Base-by-base conservation (phyloP, 2,329 filamentous ascomycete species). In the Monilinia fructicola region DNA sequence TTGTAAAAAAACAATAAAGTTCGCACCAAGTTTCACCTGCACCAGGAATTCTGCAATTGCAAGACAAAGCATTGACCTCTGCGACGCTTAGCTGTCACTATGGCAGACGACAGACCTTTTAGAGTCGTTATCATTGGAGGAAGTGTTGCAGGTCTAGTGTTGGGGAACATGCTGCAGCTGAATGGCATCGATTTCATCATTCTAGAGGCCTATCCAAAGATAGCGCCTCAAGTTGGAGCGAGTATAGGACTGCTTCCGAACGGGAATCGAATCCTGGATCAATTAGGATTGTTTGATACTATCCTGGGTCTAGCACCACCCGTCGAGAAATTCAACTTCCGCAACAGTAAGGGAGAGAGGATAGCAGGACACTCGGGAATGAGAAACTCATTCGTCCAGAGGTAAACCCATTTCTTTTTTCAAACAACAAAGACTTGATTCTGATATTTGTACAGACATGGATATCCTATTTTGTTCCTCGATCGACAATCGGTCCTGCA, bases 41-140 rank as follows among this genome's bases (percentile, higher is more conserved):
- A 26, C 48, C 10, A 16, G n/a, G 16, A 11, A 12, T n/a, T 6
- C 18, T 35, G 31, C 31, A 35, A 35, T 14, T 16, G n/a, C 42
- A 18, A 35, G 1, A 0, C 7, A n/a, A 21, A 11, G 26, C 23
- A 59, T 11, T 21, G 4, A 46, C 28, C n/a, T 9, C 6, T 3
- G 2, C 7, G 28, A 40, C n/a, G 40, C n/a, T 12, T 28, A 60
- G 28, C 23, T 38, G 28, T 12, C 9, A 48, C 54, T 14, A 67
- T 67, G 65, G 42, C 52, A 2, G 14, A 66, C 4, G 42, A 64
- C 7, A 44, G n/a, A 46, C 48, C 35, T 5, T 70, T 71, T 46
- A 69, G 65, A 44, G 77, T 83, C 31, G 73, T 84, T 63, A 83
- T 85, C 50, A 80, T 77, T 1, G 83, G 83, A 23, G 83, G 81